Evolutionary conservation across 2,329 filamentous ascomycete species (phyloP).

Genomic region (Drechslera avenae): DNA sequence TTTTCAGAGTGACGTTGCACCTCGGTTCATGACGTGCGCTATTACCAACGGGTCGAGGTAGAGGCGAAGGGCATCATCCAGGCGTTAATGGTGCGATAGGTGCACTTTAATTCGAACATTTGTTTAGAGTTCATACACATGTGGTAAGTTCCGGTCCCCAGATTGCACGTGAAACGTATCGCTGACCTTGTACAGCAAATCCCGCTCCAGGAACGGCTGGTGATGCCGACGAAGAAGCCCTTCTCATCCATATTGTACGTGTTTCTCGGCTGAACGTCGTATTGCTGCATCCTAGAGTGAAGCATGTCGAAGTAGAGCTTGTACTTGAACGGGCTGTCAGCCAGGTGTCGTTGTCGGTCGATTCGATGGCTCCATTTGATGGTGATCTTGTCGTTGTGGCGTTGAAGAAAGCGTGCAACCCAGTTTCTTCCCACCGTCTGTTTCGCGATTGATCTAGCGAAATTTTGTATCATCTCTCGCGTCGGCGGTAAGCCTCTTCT

Average conservation of each 20-base stretch:
- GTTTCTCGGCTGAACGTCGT: too few species aligned
- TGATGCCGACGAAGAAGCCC: too few species aligned
- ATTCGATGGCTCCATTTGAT: not conserved
- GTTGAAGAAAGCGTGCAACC: not conserved
- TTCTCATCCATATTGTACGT: too few species aligned
- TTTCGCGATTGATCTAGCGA: not conserved
- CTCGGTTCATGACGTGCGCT: not conserved
- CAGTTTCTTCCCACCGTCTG: not conserved
- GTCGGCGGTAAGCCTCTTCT: not conserved
- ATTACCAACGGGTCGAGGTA: too few species aligned
- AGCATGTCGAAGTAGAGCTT: not conserved
- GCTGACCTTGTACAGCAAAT: constrained; percentile 33
- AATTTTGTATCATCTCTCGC: not conserved
- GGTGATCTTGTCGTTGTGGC: not conserved
- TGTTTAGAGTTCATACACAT: constrained; percentile 6
- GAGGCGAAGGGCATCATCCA: too few species aligned
- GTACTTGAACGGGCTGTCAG: not conserved
- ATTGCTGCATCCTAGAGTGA: not conserved
- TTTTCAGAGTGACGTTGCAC: constrained; percentile 6
- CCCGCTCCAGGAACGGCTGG: constrained; percentile 41
- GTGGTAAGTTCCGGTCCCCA: constrained; percentile 4
- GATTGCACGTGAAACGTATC: not conserved
- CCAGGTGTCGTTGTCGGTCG: not conserved
- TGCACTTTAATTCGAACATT: constrained; percentile 7
- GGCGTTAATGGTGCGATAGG: too few species aligned